A percentile compares a stretch with the other conserved stretches of the same genome.
These are phyloP conservation scores for Echites panduratus DNA, from an alignment of 257 asterid species.

Conservation along the genomic window DNA sequence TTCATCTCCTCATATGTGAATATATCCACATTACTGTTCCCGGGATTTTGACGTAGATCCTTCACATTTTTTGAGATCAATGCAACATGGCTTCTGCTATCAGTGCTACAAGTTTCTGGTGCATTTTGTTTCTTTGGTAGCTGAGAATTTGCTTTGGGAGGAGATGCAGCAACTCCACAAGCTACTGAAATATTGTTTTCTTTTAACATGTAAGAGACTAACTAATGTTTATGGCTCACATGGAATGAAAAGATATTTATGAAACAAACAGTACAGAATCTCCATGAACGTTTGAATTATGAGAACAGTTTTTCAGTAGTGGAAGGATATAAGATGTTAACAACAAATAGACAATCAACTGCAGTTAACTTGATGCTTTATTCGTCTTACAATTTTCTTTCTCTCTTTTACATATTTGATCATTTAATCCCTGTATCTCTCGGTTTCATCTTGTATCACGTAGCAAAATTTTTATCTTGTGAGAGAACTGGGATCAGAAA, in stretches of 20 bases:
- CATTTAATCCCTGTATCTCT: background rate
- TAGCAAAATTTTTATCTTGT: background rate
- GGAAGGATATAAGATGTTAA: too few species aligned
- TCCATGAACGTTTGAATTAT: too few species aligned
- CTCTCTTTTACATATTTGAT: background rate
- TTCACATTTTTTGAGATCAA: slow-evolving; percentile 58
- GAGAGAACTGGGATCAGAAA: background rate
- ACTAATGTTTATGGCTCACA: background rate
- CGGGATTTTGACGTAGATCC: slow-evolving; percentile 72
- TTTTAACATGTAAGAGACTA: background rate
- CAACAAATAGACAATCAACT: background rate
- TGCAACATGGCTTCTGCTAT: slow-evolving; percentile 30
- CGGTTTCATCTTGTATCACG: background rate
- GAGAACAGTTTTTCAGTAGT: background rate
- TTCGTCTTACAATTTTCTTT: background rate
- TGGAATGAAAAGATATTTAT: background rate
- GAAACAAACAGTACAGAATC: background rate
- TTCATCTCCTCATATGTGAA: slow-evolving; percentile 91
- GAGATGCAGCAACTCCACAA: slow-evolving; percentile 31
- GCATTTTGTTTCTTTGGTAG: slow-evolving; percentile 19
- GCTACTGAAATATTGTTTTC: slow-evolving; percentile 18
- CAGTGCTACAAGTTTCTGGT: slow-evolving; percentile 14
- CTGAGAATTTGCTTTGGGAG: slow-evolving; percentile 36
- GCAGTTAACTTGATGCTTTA: background rate
- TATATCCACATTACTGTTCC: slow-evolving; percentile 67